Evolutionary conservation across 2,329 filamentous ascomycete genomes (phyloP).

Genomic region (Diaporthe citrichinensis): DNA sequence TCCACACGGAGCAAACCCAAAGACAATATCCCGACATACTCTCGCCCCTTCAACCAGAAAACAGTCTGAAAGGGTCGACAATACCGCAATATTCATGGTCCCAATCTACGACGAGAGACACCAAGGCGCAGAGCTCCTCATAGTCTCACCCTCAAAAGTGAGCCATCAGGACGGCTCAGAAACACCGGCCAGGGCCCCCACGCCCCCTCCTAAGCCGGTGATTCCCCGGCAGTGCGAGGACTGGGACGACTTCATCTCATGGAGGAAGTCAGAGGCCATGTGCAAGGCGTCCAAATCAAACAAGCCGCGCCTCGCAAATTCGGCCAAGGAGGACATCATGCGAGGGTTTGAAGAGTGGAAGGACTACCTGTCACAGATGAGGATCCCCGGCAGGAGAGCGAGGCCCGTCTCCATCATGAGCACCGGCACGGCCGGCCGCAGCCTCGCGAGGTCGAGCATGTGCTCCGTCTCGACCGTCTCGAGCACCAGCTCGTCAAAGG

Average conservation of each 20-base stretch:
- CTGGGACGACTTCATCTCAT: conserved; percentile 40
- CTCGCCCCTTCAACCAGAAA: neutral
- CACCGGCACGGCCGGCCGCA: conserved; percentile 22
- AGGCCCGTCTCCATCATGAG: conserved; percentile 36
- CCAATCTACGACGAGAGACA: conserved; percentile 41
- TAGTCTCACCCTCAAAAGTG: conserved; percentile 34
- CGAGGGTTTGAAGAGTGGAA: conserved; percentile 35
- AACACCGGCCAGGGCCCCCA: conserved; percentile 35
- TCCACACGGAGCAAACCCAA: neutral
- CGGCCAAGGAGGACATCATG: conserved; percentile 35
- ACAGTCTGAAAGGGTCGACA: neutral
- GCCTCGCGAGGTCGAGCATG: conserved; percentile 37
- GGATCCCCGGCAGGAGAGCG: conserved; percentile 16
- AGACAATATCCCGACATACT: neutral
- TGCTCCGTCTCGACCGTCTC: conserved; percentile 30
- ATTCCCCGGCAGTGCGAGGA: conserved; percentile 36
- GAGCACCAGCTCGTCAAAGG: conserved; percentile 31
- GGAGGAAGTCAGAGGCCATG: conserved; percentile 35
- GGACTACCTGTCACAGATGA: conserved; percentile 31
- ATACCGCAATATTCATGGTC: conserved; percentile 39
- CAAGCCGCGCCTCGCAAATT: conserved; percentile 14
- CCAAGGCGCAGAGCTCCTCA: conserved; percentile 40
- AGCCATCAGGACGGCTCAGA: conserved; percentile 2
- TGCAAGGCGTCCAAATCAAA: conserved; percentile 1
- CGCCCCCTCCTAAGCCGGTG: conserved; percentile 38